phyloP scores from a whole-genome alignment of 345 rosid genomes.

The Mallotus nudiflorus region DNA sequence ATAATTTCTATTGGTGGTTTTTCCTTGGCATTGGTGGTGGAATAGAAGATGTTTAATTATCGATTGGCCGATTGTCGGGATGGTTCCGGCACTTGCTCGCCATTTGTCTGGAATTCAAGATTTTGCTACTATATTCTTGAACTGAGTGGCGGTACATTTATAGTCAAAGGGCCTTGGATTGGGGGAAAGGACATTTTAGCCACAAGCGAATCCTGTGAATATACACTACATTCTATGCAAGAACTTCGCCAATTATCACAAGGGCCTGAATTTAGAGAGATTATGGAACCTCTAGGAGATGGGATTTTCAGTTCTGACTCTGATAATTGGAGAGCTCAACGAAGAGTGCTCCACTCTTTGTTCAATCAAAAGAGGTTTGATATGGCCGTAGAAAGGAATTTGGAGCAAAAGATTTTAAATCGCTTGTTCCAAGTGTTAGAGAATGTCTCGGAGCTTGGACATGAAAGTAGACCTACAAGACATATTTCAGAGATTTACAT shows the following conservation, averaged over 20 bases:
- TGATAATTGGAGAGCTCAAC: no score
- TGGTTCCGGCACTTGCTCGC: background rate
- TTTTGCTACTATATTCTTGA: background rate
- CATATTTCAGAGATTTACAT: slow-evolving; percentile 28
- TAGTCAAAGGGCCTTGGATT: slow-evolving; percentile 28
- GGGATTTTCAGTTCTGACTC: no score
- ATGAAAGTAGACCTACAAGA: slow-evolving; percentile 30
- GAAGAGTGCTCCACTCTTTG: slow-evolving; percentile 14
- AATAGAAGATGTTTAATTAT: background rate
- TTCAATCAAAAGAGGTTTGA: slow-evolving; percentile 8
- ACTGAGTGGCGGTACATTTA: slow-evolving; percentile 4
- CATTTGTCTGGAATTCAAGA: background rate
- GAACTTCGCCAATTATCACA: slow-evolving; percentile 24
- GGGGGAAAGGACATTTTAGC: background rate
- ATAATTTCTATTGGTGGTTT: background rate
- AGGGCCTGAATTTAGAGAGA: slow-evolving; percentile 21
- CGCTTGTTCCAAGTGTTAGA: slow-evolving; percentile 19
- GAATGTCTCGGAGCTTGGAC: background rate
- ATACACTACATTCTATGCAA: slow-evolving; percentile 14
- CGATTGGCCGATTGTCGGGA: slow-evolving; percentile 7
- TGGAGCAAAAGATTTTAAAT: slow-evolving; percentile 1
- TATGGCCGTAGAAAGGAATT: background rate
- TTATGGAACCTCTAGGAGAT: no score
- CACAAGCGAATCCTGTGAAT: slow-evolving; percentile 17
- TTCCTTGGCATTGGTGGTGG: background rate